These are phyloP conservation scores for Byssoonygena ceratinophila DNA, from an alignment of 2,329 filamentous ascomycete genomes.

Conservation along the genomic window DNA sequence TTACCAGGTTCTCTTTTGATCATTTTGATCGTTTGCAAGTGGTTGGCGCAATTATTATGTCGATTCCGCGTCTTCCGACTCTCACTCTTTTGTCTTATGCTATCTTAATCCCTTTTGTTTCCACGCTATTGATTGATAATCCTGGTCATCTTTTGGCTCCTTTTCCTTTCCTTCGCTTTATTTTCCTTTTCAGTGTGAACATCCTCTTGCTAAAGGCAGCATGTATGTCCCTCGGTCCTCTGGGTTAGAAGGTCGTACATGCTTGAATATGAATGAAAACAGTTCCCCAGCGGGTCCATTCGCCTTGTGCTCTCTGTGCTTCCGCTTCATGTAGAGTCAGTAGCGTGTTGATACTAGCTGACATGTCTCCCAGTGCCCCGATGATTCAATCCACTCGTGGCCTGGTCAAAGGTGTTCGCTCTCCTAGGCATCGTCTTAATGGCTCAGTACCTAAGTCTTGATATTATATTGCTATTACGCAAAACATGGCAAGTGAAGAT, in stretches of 20 bases:
- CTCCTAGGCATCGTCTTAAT: too few species aligned
- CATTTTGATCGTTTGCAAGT: neutral
- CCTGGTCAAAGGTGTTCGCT: too few species aligned
- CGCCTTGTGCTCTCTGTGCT: neutral
- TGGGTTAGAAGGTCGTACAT: neutral
- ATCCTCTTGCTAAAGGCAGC: neutral
- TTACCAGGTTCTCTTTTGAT: constrained; percentile 3
- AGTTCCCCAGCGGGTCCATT: neutral
- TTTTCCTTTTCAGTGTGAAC: neutral
- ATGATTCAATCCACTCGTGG: too few species aligned
- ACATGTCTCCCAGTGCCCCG: too few species aligned
- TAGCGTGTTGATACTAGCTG: neutral
- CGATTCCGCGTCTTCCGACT: neutral
- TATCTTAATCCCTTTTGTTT: constrained; percentile 8
- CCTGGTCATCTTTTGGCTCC: neutral
- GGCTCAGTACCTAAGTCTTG: too few species aligned
- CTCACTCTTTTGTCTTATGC: constrained; percentile 3
- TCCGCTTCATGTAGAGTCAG: neutral
- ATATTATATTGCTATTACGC: too few species aligned
- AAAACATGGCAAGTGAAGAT: too few species aligned
- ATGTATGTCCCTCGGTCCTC: constrained; percentile 6
- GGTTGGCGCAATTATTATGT: neutral
- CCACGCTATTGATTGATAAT: neutral
- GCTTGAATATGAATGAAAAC: constrained; percentile 6
- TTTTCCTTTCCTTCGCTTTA: neutral